Evolutionary conservation across 2,329 filamentous ascomycete genomes (phyloP), one percentile per base, ranked within the genome.

Genomic region (Coniochaeta ligniaria): DNA sequence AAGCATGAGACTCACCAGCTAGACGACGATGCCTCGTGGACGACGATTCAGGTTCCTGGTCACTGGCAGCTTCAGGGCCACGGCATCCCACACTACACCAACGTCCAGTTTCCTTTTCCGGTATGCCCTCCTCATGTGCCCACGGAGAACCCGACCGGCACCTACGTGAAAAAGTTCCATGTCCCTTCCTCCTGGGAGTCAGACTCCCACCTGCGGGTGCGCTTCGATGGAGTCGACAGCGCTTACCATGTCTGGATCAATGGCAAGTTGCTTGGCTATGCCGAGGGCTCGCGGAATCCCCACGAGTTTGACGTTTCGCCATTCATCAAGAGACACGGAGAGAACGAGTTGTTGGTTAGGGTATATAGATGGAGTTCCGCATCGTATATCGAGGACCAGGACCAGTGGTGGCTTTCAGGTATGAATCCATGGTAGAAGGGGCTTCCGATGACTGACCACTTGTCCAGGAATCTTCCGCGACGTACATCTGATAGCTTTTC

Each of bases 181-280:
- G 75, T 88, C 3, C 84, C 84, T 0, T 60, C 71, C 2, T 70
- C 73, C 8, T 83, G 80, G 75, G 73, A 74, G 28, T 67, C 67
- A 11, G 68, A 73, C 60, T 68, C 65, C 6, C 83, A 87, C 63
- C 72, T 90, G 20, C 78, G 86, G 17, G 73, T 91, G 24, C 77
- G 88, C 12, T 91, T 90, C 62, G 88, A 91, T 60, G 88, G 88
- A 1, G 87, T 91, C 0, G 88, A 91, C 66, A 87, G 85, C 66
- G 84, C 87, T 0, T 91, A 87, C 66, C 86, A 90, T 69, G 73
- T 90, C 12, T 90, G 82, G 80, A 73, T 91, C 7, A 91, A 91
- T 64, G 85, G 85, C 0, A 69, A 75, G 17, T 73, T 85, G 38
- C 75, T 90, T 2, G 88, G 88, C 2, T 91, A 90, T 66, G 83